These are phyloP conservation scores for Rhizophagus prolifer DNA, from an alignment of 192 early-diverging fungal species.

Conservation along the genomic window DNA sequence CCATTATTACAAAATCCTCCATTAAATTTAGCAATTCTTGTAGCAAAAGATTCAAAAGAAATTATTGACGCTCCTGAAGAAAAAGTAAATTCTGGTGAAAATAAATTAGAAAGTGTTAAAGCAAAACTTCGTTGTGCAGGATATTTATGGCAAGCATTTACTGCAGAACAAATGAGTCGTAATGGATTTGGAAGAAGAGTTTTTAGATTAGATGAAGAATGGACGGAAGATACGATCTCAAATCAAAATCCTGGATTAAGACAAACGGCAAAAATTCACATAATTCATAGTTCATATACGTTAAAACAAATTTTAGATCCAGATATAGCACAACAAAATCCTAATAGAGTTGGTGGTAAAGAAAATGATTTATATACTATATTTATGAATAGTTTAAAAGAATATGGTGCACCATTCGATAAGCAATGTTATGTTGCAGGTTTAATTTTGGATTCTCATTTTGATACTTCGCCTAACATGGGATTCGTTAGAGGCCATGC, in stretches of 20 bases:
- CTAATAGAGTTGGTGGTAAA: conserved; percentile 32
- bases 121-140: conserved; percentile 60
- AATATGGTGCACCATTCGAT: conserved; percentile 49
- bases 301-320: conserved; percentile 58
- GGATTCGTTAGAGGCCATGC: conserved; percentile 59
- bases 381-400: conserved; percentile 49
- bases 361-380: conserved; percentile 47
- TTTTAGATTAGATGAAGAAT: conserved; percentile 62
- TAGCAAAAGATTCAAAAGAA: conserved; percentile 57
- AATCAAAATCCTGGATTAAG: conserved; percentile 43
- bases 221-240: conserved; percentile 50
- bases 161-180: conserved; percentile 67
- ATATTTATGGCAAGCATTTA: conserved; percentile 75
- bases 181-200: conserved; percentile 63
- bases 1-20: conserved; percentile 57
- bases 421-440: conserved; percentile 51
- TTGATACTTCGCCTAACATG: conserved; percentile 43
- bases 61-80: conserved; percentile 63
- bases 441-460: conserved; percentile 58
- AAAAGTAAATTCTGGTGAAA: conserved; percentile 39
- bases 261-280: conserved; percentile 56
- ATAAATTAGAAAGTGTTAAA: conserved; percentile 52
- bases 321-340: conserved; percentile 60
- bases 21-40: conserved; percentile 55
- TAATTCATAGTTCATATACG: conserved; percentile 48